Evolutionary conservation across 2,329 filamentous ascomycete species (phyloP).

Genomic region (Colletotrichum sp.): DNA sequence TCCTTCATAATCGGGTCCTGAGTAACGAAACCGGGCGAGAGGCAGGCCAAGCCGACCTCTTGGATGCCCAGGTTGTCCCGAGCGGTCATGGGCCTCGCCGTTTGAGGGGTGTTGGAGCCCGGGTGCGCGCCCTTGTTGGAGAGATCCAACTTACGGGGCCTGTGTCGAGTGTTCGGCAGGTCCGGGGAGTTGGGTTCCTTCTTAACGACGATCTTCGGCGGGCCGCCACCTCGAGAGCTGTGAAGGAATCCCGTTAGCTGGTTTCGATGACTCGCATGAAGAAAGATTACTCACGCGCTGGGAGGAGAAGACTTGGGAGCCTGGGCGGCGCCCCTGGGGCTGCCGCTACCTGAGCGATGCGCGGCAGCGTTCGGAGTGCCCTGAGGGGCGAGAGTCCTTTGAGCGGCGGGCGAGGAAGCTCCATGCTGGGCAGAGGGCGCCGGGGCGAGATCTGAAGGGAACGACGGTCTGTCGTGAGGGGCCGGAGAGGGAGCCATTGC

Average conservation of each 20-base stretch:
- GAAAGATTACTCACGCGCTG: slow-evolving; percentile 56
- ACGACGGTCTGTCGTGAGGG: slow-evolving; percentile 68
- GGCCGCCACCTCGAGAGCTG: slow-evolving; percentile 57
- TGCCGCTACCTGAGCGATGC: slow-evolving; percentile 58
- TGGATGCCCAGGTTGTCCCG: slow-evolving; percentile 84
- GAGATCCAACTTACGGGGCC: slow-evolving; percentile 79
- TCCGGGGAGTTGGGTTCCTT: slow-evolving; percentile 93
- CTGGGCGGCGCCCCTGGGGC: slow-evolving; percentile 49
- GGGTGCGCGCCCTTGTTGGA: slow-evolving; percentile 62
- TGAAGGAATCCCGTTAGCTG: not conserved
- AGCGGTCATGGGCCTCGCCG: slow-evolving; percentile 78
- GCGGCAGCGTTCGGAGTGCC: slow-evolving; percentile 47
- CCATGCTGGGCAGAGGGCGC: slow-evolving; percentile 28
- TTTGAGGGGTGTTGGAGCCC: slow-evolving; percentile 58
- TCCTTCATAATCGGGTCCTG: slow-evolving; percentile 97
- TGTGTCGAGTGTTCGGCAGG: slow-evolving; percentile 72
- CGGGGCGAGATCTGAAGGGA: slow-evolving; percentile 55
- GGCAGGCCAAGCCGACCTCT: slow-evolving; percentile 90
- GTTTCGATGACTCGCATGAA: not conserved
- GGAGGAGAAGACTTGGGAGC: slow-evolving; percentile 61
- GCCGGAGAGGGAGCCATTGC: slow-evolving; percentile 73
- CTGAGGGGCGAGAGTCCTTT: slow-evolving; percentile 44
- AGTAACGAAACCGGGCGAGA: slow-evolving; percentile 95
- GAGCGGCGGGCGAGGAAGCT: slow-evolving; percentile 49
- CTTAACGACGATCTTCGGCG: slow-evolving; percentile 90